Evolutionary conservation across 2,329 filamentous ascomycete genomes (phyloP).

Genomic region (Cladosporium halotolerans): DNA sequence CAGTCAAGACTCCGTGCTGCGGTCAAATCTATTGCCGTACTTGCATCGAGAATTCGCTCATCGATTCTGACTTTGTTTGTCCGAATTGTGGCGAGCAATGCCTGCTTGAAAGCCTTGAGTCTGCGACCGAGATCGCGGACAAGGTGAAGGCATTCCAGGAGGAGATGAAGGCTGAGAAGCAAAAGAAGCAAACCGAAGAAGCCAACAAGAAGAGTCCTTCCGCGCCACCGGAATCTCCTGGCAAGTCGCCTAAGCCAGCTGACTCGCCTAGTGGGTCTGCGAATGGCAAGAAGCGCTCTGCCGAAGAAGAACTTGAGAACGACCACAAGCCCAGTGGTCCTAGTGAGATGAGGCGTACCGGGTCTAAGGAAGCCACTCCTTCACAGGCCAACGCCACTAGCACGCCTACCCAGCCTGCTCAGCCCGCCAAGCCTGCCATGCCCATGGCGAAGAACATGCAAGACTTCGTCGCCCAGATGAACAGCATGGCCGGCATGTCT

Average conservation of each 20-base stretch:
- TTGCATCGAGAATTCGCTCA: conserved; percentile 97
- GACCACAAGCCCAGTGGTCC: conserved; percentile 39
- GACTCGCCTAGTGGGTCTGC: conserved; percentile 23
- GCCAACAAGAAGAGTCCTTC: conserved; percentile 10
- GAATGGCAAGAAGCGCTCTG: conserved; percentile 70
- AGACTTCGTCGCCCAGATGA: conserved; percentile 42
- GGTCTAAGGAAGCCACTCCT: conserved; percentile 21
- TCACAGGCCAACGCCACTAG: conserved; percentile 47
- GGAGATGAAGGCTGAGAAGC: conserved; percentile 42
- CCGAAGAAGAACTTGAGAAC: conserved; percentile 59
- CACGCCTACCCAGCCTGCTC: conserved; percentile 36
- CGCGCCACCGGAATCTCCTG: conserved; percentile 16
- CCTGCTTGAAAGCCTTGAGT: conserved; percentile 80
- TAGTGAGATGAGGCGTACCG: conserved; percentile 35
- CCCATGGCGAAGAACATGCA: conserved; percentile 26
- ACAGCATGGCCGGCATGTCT: conserved; percentile 33
- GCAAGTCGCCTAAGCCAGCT: conserved; percentile 17
- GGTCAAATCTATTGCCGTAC: conserved; percentile 98
- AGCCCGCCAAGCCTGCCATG: conserved; percentile 12
- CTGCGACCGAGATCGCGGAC: conserved; percentile 80
- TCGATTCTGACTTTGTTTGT: conserved; percentile 96
- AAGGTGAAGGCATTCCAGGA: conserved; percentile 72
- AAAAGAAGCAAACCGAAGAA: conserved; percentile 13
- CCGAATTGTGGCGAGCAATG: conserved; percentile 88
- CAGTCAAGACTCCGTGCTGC: conserved; percentile 98